Evolutionary conservation across 2,329 filamentous ascomycete species (phyloP).

Genomic region (Fusarium penzigii): DNA sequence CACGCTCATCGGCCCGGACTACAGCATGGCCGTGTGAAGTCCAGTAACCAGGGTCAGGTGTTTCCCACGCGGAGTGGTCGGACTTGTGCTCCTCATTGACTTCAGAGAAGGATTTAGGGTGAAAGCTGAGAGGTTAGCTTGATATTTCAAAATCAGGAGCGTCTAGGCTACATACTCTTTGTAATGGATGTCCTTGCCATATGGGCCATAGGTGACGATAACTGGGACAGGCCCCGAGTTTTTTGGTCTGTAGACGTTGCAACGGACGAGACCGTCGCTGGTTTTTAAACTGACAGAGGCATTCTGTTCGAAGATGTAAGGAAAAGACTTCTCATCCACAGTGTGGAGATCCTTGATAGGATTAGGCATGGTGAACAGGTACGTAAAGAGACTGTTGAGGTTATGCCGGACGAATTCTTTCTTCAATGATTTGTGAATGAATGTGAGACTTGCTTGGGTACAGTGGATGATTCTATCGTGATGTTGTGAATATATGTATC

Average conservation of each 20-base stretch:
- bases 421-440: not conserved
- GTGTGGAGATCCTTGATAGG: conserved; percentile 30
- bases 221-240: conserved; percentile 48
- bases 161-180: conserved; percentile 38
- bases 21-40: conserved; percentile 55
- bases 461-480: too few species aligned
- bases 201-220: conserved; percentile 71
- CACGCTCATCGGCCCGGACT: conserved; percentile 54
- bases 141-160: not conserved
- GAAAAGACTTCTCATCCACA: conserved; percentile 31
- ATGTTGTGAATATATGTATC: too few species aligned
- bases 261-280: conserved; percentile 34
- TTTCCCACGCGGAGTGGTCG: conserved; percentile 59
- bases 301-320: conserved; percentile 46
- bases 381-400: not conserved
- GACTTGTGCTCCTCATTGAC: conserved; percentile 56
- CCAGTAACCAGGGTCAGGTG: conserved; percentile 59
- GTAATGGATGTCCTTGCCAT: conserved; percentile 73
- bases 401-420: not conserved
- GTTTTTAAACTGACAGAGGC: conserved; percentile 34
- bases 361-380: conserved; percentile 29
- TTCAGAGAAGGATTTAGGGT: conserved; percentile 44
- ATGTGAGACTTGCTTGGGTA: too few species aligned
- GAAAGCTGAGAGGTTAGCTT: conserved; percentile 33
- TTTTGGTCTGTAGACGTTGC: conserved; percentile 42